Evolutionary conservation across 768 basidiomycete species (phyloP).

Genomic region (Tylopilus subfusipes): DNA sequence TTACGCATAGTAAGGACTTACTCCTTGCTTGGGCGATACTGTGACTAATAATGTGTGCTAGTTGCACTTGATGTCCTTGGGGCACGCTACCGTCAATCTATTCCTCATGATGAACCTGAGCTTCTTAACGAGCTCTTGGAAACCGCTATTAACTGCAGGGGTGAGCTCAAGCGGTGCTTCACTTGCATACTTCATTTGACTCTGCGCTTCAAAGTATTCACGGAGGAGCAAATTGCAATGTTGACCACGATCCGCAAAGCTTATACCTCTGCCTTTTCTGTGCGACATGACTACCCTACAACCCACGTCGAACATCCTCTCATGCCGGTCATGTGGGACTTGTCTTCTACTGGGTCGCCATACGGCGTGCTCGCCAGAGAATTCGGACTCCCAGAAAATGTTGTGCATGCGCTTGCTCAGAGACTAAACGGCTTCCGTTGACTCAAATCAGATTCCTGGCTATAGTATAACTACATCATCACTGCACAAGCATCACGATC

Average conservation of each 20-base stretch:
- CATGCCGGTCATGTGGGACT: slow-evolving; percentile 23
- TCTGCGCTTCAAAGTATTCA: slow-evolving; percentile 47
- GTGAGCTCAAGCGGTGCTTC: slow-evolving; percentile 46
- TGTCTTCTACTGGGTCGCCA: slow-evolving; percentile 18
- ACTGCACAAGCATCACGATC: slow-evolving; percentile 15
- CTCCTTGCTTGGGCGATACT: background rate
- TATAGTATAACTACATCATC: background rate
- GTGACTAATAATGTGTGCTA: slow-evolving; percentile 26
- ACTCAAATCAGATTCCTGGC: background rate
- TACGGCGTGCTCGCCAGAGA: slow-evolving; percentile 63
- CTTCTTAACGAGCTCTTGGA: slow-evolving; percentile 46
- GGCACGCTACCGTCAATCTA: slow-evolving; percentile 40
- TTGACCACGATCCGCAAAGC: slow-evolving; percentile 43
- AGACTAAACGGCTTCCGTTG: slow-evolving; percentile 38
- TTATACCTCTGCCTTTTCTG: slow-evolving; percentile 20
- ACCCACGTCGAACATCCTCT: slow-evolving; percentile 9
- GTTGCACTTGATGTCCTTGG: slow-evolving; percentile 60
- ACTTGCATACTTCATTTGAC: background rate
- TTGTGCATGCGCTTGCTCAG: slow-evolving; percentile 66
- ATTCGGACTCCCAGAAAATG: slow-evolving; percentile 67
- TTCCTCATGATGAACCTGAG: slow-evolving; percentile 32
- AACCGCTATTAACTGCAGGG: slow-evolving; percentile 54
- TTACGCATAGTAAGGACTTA: slow-evolving; percentile 32
- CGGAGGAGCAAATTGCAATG: slow-evolving; percentile 52
- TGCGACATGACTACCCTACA: slow-evolving; percentile 3